A percentile compares a stretch with the other conserved stretches of the same genome.
These are phyloP conservation scores for Gossypium stocksii DNA, from an alignment of 345 rosid species.

Conservation along the genomic window DNA sequence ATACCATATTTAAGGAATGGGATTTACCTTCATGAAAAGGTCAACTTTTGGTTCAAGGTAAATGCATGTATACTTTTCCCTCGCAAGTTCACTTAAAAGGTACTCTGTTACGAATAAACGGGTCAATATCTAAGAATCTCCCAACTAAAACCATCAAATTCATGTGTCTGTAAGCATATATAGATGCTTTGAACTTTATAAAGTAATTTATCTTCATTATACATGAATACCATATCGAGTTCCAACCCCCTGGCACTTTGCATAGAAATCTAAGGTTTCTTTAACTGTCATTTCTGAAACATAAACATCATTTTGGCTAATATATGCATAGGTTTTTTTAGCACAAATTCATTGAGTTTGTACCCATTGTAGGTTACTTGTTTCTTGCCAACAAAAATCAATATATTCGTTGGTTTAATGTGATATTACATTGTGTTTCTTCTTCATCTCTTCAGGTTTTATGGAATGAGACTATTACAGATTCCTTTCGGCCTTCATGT, in stretches of 20 bases:
- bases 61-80: conserved; percentile 77
- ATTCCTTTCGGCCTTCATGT: too few species aligned
- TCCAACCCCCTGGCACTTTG: conserved; percentile 85
- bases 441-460: too few species aligned
- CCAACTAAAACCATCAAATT: background rate
- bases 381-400: background rate
- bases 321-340: conserved; percentile 83
- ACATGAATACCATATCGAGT: conserved; percentile 54
- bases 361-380: conserved; percentile 68
- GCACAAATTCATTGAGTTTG: conserved; percentile 56
- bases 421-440: too few species aligned
- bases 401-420: too few species aligned
- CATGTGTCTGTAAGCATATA: background rate
- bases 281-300: conserved; percentile 78
- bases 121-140: too few species aligned
- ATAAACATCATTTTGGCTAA: conserved; percentile 91
- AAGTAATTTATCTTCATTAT: background rate
- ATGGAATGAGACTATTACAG: too few species aligned
- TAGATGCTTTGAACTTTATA: background rate
- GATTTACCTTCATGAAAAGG: conserved; percentile 74
- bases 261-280: conserved; percentile 89
- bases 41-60: conserved; percentile 79
- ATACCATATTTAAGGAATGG: too few species aligned
- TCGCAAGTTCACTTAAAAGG: conserved; percentile 58
- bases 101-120: conserved; percentile 27